Conservation (phyloP, 352 stramenopile species). For the Phytophthora idaei region DNA sequence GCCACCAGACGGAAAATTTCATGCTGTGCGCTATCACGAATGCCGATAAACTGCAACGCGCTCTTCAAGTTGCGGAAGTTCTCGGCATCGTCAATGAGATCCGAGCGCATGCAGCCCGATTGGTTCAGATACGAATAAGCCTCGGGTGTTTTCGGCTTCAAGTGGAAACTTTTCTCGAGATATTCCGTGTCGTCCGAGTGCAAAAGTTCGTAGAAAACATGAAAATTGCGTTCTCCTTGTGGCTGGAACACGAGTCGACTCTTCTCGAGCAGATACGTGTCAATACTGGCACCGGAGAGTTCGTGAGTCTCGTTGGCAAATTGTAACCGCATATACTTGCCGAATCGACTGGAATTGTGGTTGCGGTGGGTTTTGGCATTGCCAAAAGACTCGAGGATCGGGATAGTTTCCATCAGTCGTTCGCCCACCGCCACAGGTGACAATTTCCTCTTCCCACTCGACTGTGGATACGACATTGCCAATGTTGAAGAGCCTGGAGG, state of each 20-base stretch:
- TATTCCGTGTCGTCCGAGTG: slow-evolving; percentile 61
- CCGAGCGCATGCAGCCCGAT: slow-evolving; percentile 72
- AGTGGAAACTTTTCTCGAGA: slow-evolving; percentile 53
- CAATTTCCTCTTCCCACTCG: slow-evolving; percentile 55
- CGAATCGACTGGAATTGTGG: slow-evolving; percentile 92
- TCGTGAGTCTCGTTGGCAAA: slow-evolving; percentile 77
- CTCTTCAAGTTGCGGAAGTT: slow-evolving; percentile 74
- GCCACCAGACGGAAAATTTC: slow-evolving; percentile 82
- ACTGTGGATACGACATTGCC: slow-evolving; percentile 79
- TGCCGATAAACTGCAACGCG: slow-evolving; percentile 76
- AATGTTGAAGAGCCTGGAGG: slow-evolving; percentile 54
- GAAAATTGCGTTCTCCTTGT: slow-evolving; percentile 83
- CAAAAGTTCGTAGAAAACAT: slow-evolving; percentile 88
- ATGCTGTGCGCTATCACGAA: slow-evolving; percentile 62
- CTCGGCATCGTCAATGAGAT: slow-evolving; percentile 70
- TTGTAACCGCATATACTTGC: slow-evolving; percentile 91
- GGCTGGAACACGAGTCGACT: slow-evolving; percentile 81
- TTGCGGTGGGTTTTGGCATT: slow-evolving; percentile 91
- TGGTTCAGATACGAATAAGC: slow-evolving; percentile 79
- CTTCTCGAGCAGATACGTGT: slow-evolving; percentile 86
- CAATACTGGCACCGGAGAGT: slow-evolving; percentile 78
- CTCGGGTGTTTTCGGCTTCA: slow-evolving; percentile 62
- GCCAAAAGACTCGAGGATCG: slow-evolving; percentile 91
- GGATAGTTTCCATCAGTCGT: slow-evolving; percentile 88
- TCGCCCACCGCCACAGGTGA: slow-evolving; percentile 74